phyloP scores from a whole-genome alignment of 2,329 filamentous ascomycete genomes.

The Cercospora citrullina region DNA sequence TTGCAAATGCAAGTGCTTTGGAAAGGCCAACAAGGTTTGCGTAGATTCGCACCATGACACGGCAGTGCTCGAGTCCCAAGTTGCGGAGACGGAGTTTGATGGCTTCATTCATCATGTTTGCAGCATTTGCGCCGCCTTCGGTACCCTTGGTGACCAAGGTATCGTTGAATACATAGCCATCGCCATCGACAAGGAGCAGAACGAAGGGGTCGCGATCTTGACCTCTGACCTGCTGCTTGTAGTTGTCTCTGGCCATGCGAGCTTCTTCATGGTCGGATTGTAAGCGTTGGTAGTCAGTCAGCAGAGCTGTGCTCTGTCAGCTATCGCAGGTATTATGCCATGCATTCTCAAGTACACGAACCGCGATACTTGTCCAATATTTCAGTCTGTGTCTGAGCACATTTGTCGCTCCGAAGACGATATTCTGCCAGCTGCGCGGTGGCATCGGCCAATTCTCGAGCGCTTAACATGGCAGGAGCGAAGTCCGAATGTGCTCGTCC shows the following conservation, averaged over 20 bases:
- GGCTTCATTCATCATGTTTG: conserved; percentile 54
- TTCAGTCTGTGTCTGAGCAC: conserved; percentile 30
- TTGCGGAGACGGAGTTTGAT: conserved; percentile 50
- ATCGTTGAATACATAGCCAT: conserved; percentile 54
- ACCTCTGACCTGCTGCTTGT: conserved; percentile 53
- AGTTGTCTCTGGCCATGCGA: conserved; percentile 54
- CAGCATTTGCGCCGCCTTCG: conserved; percentile 58
- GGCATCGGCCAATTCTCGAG: conserved; percentile 23
- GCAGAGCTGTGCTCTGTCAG: conserved; percentile 35
- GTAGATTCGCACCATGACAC: conserved; percentile 52
- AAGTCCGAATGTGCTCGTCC: not conserved
- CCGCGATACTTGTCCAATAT: conserved; percentile 43
- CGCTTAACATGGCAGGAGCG: conserved; percentile 23
- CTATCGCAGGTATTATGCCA: no score
- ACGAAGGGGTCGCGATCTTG: conserved; percentile 59
- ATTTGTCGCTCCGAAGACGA: conserved; percentile 23
- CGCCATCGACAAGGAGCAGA: conserved; percentile 62
- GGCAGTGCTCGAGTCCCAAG: conserved; percentile 53
- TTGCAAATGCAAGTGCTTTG: conserved; percentile 50
- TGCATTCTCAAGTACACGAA: no score
- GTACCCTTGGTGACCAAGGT: conserved; percentile 37
- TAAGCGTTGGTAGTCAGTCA: conserved; percentile 57
- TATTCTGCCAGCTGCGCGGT: conserved; percentile 29
- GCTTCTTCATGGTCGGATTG: conserved; percentile 61
- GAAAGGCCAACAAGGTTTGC: conserved; percentile 50